A percentile compares a stretch with the other conserved stretches of the same genome.
These are phyloP conservation scores for Curvularia sp. DNA, from an alignment of 2,329 filamentous ascomycete genomes.

Conservation along the genomic window DNA sequence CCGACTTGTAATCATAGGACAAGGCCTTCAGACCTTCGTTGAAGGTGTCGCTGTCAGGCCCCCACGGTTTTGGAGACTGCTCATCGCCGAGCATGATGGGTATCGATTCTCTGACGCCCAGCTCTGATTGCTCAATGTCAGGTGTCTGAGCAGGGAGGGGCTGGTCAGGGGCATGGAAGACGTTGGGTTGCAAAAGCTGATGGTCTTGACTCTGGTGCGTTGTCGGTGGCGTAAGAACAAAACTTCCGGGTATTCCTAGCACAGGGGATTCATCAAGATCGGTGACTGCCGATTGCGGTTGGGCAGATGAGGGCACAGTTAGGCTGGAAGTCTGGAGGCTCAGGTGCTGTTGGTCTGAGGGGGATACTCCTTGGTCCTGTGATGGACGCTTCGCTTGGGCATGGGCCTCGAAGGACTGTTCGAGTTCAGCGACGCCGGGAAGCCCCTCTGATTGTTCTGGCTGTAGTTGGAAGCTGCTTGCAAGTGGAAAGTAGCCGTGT, in stretches of 20 bases:
- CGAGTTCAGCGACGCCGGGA: slow-evolving; percentile 5
- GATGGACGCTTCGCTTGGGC: slow-evolving; percentile 14
- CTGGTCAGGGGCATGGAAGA: slow-evolving; percentile 33
- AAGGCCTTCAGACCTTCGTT: slow-evolving; percentile 23
- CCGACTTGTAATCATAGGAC: slow-evolving; percentile 23
- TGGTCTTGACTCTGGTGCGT: slow-evolving; percentile 25
- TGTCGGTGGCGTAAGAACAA: slow-evolving; percentile 49
- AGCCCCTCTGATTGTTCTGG: slow-evolving; percentile 16
- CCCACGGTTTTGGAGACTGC: slow-evolving; percentile 21
- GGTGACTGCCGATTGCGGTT: slow-evolving; percentile 47
- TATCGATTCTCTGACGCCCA: slow-evolving; percentile 62
- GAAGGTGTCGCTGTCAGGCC: slow-evolving; percentile 14
- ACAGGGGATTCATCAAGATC: slow-evolving; percentile 68
- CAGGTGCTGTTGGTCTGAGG: slow-evolving; percentile 28
- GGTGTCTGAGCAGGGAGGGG: slow-evolving; percentile 21
- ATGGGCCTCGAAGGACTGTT: slow-evolving; percentile 13
- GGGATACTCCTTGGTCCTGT: slow-evolving; percentile 15
- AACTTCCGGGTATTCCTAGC: slow-evolving; percentile 71
- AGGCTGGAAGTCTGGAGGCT: slow-evolving; percentile 39
- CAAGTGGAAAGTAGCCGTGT: slow-evolving; percentile 36
- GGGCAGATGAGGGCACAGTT: slow-evolving; percentile 38
- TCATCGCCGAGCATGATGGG: slow-evolving; percentile 61
- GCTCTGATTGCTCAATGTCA: slow-evolving; percentile 51
- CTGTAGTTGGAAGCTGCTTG: slow-evolving; percentile 19
- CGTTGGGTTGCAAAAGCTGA: slow-evolving; percentile 38